Base-by-base conservation (phyloP, 2,329 filamentous ascomycete species). In the Ophiostoma populinum region DNA sequence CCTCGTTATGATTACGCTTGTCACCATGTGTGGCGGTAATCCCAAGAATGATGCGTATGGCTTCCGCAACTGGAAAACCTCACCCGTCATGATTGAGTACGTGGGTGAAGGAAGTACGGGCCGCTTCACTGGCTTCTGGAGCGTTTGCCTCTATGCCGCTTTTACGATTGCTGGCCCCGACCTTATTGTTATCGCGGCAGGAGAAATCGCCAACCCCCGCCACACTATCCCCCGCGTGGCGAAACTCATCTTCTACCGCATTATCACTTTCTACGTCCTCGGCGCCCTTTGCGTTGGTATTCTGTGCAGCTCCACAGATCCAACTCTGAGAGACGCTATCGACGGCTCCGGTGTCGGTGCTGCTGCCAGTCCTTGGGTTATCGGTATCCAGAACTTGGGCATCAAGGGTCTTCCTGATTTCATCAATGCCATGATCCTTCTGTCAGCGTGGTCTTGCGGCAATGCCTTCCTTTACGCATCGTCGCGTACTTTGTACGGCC, bases 181-280 rank as follows among this genome's bases (percentile, higher is more conserved):
- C 49, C 58, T 78, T 19, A 70, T 80, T 36, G 74, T 74, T 50
- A 72, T 79, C n/a, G 78, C 74, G 0, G 73, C 78, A 16, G 74
- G 72, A 36, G 72, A 78, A 50, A 71, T 73, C 0, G 69, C 75
- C 46, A 75, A 79, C 51, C 75, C 75, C 2, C 64, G 72, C 44
- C 66, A 65, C 50, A 75, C 69, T 31, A 73, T 80, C 37, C 74
- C 74, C 2, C 61, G 67, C 29, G 75, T 75, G 19, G 75, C 79
- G 52, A 74, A 69, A 46, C 61, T 78, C 36, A 79, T 74, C 24
- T 75, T 80, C 51, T 73, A 66, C 54, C 73, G 75, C 15, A 80
- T 80, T 47, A 51, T 75, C 40, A 61, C 78, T 52, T 80, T 80
- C 57, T 80, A 80, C 54, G 60, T 75, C 37, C 51, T 74, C 20